A percentile compares a stretch with the other conserved stretches of the same genome.
Evolutionary conservation across 2,329 filamentous ascomycete genomes (phyloP).

Genomic region (Fusarium nanum): DNA sequence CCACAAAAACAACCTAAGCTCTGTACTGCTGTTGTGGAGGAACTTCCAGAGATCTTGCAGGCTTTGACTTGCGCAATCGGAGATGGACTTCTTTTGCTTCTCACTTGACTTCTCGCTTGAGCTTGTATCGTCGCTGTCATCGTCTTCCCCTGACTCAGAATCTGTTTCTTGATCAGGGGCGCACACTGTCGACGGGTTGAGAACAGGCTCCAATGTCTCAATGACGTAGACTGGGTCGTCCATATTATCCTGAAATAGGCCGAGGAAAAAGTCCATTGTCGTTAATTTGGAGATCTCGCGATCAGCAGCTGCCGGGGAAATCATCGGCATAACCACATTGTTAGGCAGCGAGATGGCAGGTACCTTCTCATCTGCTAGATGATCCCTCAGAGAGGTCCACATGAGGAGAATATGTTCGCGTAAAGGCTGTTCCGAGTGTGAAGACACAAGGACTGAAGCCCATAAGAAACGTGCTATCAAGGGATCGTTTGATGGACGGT

Average conservation of each 20-base stretch:
- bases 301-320: constrained; percentile 86
- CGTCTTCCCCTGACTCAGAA: neutral
- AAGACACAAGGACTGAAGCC: constrained; percentile 66
- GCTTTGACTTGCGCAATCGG: constrained; percentile 65
- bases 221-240: constrained; percentile 87
- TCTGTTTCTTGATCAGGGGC: constrained; percentile 44
- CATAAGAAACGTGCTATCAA: constrained; percentile 67
- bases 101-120: constrained; percentile 11
- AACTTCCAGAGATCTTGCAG: constrained; percentile 87
- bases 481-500: constrained; percentile 51
- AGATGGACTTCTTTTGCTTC: constrained; percentile 54
- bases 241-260: constrained; percentile 85
- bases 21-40: constrained; percentile 81
- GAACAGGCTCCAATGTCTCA: constrained; percentile 89
- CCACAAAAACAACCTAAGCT: constrained; percentile 89
- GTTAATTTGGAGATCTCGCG: constrained; percentile 92
- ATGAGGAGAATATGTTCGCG: constrained; percentile 68
- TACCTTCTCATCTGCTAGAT: constrained; percentile 56
- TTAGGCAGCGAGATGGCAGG: constrained; percentile 75
- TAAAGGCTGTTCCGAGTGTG: constrained; percentile 63
- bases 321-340: constrained; percentile 87
- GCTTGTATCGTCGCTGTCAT: constrained; percentile 23
- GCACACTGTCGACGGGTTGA: constrained; percentile 76
- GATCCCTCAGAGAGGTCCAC: constrained; percentile 69
- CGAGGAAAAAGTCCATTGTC: constrained; percentile 95